These are phyloP conservation scores for Pseudocercospora cruenta DNA, from an alignment of 2,329 filamentous ascomycete genomes.

Conservation along the genomic window DNA sequence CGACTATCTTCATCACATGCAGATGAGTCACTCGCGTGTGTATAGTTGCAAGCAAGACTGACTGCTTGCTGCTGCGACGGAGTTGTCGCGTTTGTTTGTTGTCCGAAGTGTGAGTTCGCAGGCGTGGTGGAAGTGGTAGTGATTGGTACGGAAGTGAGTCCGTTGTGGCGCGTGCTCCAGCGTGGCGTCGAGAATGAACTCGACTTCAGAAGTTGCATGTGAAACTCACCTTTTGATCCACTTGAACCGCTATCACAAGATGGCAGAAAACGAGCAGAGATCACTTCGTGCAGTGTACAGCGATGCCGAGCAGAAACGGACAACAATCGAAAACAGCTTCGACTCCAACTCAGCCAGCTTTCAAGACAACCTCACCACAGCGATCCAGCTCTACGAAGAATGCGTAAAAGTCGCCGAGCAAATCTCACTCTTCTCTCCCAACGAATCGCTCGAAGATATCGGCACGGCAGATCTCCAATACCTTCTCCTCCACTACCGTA, in stretches of 20 bases:
- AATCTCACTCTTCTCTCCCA: constrained; percentile 83
- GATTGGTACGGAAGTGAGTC: background rate
- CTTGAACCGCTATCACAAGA: constrained; percentile 18
- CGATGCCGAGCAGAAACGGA: constrained; percentile 59
- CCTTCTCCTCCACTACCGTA: constrained; percentile 73
- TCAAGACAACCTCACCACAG: constrained; percentile 66
- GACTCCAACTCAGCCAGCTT: constrained; percentile 68
- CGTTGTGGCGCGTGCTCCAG: background rate
- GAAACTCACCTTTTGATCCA: background rate
- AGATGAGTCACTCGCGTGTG: background rate
- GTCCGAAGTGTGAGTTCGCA: too few species aligned
- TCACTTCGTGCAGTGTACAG: constrained; percentile 58
- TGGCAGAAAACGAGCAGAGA: constrained; percentile 52
- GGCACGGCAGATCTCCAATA: constrained; percentile 83
- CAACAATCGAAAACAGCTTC: constrained; percentile 63
- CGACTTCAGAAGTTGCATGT: background rate
- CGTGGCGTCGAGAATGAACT: background rate
- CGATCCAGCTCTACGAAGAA: constrained; percentile 72
- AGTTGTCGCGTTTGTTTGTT: constrained; percentile 8
- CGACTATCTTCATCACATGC: background rate
- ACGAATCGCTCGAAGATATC: constrained; percentile 86
- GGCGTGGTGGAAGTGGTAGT: background rate
- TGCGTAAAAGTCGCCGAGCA: constrained; percentile 70
- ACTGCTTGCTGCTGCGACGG: background rate
- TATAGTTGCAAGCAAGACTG: background rate